phyloP scores from a whole-genome alignment of 2,329 filamentous ascomycete species.

The Apiospora sp. region DNA sequence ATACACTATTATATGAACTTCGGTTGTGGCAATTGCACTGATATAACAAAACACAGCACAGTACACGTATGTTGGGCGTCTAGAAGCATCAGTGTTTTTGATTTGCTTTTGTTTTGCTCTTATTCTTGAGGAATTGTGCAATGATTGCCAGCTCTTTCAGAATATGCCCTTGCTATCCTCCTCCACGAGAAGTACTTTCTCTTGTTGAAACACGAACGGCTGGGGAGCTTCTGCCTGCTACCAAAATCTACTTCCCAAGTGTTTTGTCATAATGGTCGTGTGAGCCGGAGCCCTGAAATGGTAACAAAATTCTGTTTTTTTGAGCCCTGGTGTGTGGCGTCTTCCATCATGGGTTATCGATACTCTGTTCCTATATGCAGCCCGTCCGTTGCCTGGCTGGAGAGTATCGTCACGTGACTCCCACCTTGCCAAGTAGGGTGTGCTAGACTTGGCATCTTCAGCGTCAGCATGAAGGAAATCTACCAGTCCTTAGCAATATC shows the following conservation, averaged over 20 bases:
- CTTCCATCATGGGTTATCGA: constrained; percentile 7
- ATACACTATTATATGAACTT: not conserved
- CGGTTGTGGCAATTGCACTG: not conserved
- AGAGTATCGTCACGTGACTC: not conserved
- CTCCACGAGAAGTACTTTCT: not conserved
- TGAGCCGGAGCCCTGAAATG: constrained; percentile 7
- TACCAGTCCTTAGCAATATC: constrained; percentile 98
- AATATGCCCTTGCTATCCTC: not conserved
- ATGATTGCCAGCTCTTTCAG: not conserved
- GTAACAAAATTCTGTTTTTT: constrained; percentile 13
- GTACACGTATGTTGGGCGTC: not conserved
- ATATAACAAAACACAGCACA: not conserved
- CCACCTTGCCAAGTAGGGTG: not conserved
- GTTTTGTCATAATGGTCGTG: constrained; percentile 14
- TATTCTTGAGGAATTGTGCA: constrained; percentile 5
- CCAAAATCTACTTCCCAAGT: constrained; percentile 18
- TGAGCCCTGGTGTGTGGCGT: not conserved
- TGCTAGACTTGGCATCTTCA: not conserved
- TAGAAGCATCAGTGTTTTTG: not conserved
- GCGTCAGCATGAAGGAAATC: constrained; percentile 26
- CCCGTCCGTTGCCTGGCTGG: not conserved
- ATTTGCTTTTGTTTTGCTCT: constrained; percentile 8
- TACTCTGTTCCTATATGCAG: not conserved
- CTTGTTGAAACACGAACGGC: not conserved
- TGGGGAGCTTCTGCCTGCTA: not conserved